Conservation (phyloP, 2,329 filamentous ascomycete genomes). For the Colletotrichum tofieldiae region DNA sequence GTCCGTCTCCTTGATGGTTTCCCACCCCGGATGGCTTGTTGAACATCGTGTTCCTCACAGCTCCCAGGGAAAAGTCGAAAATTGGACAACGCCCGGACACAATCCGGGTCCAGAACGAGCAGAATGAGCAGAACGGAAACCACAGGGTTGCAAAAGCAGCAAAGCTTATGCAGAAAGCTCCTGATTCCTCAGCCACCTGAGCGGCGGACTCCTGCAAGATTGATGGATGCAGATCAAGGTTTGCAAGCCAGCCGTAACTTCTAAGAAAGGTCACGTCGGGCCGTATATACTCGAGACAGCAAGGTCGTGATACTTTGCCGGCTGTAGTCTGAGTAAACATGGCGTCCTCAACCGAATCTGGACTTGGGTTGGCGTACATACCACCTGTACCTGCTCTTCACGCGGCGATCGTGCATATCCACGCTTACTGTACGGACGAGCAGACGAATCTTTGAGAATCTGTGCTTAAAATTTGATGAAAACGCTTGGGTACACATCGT, state of each 20-base stretch:
- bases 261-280: not conserved
- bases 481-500: slow-evolving; percentile 36
- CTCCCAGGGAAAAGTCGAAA: not conserved
- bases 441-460: slow-evolving; percentile 1
- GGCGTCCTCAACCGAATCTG: not conserved
- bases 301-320: not conserved
- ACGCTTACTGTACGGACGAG: not conserved
- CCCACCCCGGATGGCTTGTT: slow-evolving; percentile 9
- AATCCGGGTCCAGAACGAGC: not conserved
- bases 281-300: slow-evolving; percentile 6
- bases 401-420: not conserved
- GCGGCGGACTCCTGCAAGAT: not conserved
- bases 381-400: not conserved
- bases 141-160: slow-evolving; percentile 1
- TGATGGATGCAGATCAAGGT: slow-evolving; percentile 23
- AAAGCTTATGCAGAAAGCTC: slow-evolving; percentile 32
- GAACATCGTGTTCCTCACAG: not conserved
- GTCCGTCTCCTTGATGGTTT: not conserved
- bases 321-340: not conserved
- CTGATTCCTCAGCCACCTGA: slow-evolving; percentile 21
- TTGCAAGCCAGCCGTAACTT: slow-evolving; percentile 13
- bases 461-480: slow-evolving; percentile 35
- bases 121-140: not conserved
- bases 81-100: not conserved
- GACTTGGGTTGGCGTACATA: not conserved